Evolutionary conservation across 192 early-diverging fungal species (phyloP), one percentile per base, ranked within the genome.

Genomic region (Endogone sp.): DNA sequence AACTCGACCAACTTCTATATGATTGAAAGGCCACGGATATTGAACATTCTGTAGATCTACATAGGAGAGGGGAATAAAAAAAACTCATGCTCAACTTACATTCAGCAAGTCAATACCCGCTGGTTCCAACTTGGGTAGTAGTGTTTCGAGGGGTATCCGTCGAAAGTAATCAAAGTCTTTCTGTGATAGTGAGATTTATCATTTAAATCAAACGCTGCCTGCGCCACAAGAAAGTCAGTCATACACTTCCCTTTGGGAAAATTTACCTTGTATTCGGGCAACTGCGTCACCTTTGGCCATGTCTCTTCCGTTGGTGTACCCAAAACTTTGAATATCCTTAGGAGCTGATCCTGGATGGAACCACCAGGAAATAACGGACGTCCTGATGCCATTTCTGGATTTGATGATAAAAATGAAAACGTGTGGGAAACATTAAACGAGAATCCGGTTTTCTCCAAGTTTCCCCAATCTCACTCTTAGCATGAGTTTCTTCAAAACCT

Each of bases 321-420:
- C 73, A 93, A 72, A 63, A 92, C 85, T 77, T 95, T 97, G 85
- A 96, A 98, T 63, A 98, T 98, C 31, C 91, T 86, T 54, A 91
- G 70, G 29, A 99, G 70, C 74, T 99, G 95, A 77, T 96, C 94
- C 56, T 85, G 76, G 22, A 92, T 87, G 4, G 95, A 96, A 29
- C 85, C 90, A 69, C 97, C 97, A 4, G 94, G 89, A 69, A 99
- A 97, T 29, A 97, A 79, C 9, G 95, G 95, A 32, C 93, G 85
- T 26, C 97, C 95, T 4, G 89, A 89, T 3, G 91, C 84, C 91
- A 93, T 93, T 71, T 95, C 93, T 79, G 67, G n/a, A 62, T 10
- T 32, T 9, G 25, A 22, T 32, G 59, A 21, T n/a, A n/a, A n/a
- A n/a, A n/a, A n/a, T n/a, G n/a, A n/a, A n/a, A n/a, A n/a, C n/a